Conservation (phyloP, 768 basidiomycete species). For the Tylopilus plumbeoviolaceoides region DNA sequence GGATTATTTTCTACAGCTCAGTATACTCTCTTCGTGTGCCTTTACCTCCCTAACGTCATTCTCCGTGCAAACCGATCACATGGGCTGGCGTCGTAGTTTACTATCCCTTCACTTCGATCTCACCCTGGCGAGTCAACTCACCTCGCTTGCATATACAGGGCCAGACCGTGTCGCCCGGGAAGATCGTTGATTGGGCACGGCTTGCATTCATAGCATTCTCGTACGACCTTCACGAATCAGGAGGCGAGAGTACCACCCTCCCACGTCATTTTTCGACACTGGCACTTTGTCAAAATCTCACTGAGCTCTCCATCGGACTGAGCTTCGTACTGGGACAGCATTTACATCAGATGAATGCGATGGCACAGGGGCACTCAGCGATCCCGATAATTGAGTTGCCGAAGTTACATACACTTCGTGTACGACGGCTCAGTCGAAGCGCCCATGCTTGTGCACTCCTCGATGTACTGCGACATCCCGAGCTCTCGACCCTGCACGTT, state of each 20-base stretch:
- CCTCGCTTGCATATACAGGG: slow-evolving; percentile 22
- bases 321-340: slow-evolving; percentile 10
- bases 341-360: slow-evolving; percentile 10
- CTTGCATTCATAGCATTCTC: slow-evolving; percentile 24
- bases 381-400: slow-evolving; percentile 16
- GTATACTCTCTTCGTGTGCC: slow-evolving; percentile 15
- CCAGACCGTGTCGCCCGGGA: slow-evolving; percentile 22
- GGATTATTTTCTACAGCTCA: slow-evolving; percentile 21
- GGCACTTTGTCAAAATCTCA: slow-evolving; percentile 16
- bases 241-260: slow-evolving; percentile 21
- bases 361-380: slow-evolving; percentile 1
- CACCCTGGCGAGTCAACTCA: slow-evolving; percentile 13
- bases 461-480: slow-evolving; percentile 20
- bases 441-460: slow-evolving; percentile 16
- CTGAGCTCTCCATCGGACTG: slow-evolving; percentile 22
- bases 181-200: slow-evolving; percentile 20
- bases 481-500: slow-evolving; percentile 19
- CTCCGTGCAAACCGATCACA: slow-evolving; percentile 24
- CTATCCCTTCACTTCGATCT: slow-evolving; percentile 22
- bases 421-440: slow-evolving; percentile 20
- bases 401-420: slow-evolving; percentile 17
- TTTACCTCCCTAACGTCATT: slow-evolving; percentile 22
- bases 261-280: slow-evolving; percentile 18
- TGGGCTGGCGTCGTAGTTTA: slow-evolving; percentile 24
- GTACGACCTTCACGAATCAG: slow-evolving; percentile 24